These are phyloP conservation scores for Barnettozyma salicaria DNA, from an alignment of 805 yeast genomes.

Conservation along the genomic window DNA sequence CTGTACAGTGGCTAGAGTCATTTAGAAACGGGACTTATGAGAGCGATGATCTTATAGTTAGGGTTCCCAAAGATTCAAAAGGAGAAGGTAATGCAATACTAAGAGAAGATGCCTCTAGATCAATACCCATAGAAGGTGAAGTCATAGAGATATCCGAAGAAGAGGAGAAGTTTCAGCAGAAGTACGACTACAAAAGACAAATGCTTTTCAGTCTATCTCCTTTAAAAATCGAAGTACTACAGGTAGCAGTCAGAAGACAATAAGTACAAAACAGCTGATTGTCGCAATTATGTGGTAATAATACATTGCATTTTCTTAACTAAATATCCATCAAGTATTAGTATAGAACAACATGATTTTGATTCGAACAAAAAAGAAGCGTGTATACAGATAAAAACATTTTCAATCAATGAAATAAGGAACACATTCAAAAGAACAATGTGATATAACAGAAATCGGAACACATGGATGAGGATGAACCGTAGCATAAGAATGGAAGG, in stretches of 20 bases:
- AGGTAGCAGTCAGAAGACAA: conserved; percentile 9
- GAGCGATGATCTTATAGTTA: conserved; percentile 9
- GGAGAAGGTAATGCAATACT: not conserved
- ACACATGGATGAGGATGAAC: too few species aligned
- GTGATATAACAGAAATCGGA: too few species aligned
- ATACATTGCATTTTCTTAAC: too few species aligned
- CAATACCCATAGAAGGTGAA: conserved; percentile 21
- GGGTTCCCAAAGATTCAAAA: conserved; percentile 11
- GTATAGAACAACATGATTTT: too few species aligned
- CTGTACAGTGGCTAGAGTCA: conserved; percentile 10
- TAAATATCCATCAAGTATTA: too few species aligned
- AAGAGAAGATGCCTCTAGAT: conserved; percentile 13
- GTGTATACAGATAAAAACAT: too few species aligned
- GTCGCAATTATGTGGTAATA: too few species aligned
- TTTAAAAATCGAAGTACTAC: conserved; percentile 20
- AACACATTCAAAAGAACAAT: too few species aligned
- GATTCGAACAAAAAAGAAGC: too few species aligned
- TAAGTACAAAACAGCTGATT: too few species aligned
- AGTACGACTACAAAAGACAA: conserved; percentile 16
- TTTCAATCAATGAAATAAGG: too few species aligned
- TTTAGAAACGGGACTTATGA: conserved; percentile 3
- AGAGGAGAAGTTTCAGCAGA: conserved; percentile 18
- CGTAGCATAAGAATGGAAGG: too few species aligned
- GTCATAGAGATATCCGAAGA: not conserved
- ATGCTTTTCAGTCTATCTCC: conserved; percentile 14